Conservation (phyloP, 2,329 filamentous ascomycete genomes). For the Diplodia seriata region DNA sequence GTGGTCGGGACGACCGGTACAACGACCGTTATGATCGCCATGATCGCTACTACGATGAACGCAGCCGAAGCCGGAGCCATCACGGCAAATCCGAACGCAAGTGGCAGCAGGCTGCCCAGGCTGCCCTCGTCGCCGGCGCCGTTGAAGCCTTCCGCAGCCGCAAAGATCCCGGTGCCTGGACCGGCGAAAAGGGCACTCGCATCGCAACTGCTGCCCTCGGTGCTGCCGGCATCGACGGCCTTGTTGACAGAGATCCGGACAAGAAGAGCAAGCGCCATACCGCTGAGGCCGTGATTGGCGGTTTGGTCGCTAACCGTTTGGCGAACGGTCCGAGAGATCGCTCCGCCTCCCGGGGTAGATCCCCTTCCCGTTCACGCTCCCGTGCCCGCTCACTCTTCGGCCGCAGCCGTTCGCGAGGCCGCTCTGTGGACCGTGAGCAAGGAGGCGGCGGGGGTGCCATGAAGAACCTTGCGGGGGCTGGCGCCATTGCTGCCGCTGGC, state of each 20-base stretch:
- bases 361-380: conserved; percentile 66
- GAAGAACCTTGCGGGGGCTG: conserved; percentile 57
- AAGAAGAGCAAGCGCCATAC: conserved; percentile 81
- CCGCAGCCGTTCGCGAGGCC: conserved; percentile 57
- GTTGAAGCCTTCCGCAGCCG: conserved; percentile 90
- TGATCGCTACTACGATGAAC: conserved; percentile 61
- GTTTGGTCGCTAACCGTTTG: conserved; percentile 82
- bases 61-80: conserved; percentile 58
- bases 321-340: conserved; percentile 79
- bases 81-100: conserved; percentile 68
- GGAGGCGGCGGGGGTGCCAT: conserved; percentile 57
- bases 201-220: conserved; percentile 85
- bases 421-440: conserved; percentile 58
- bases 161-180: conserved; percentile 88
- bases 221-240: conserved; percentile 84
- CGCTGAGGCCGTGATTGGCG: conserved; percentile 85
- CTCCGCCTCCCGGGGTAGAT: conserved; percentile 62
- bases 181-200: conserved; percentile 88
- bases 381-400: conserved; percentile 60
- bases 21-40: conserved; percentile 45
- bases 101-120: conserved; percentile 81
- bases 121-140: conserved; percentile 86
- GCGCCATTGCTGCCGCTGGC: conserved; percentile 58
- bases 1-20: conserved; percentile 55
- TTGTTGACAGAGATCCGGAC: conserved; percentile 71